Evolutionary conservation across 148 eudicot genomes (phyloP).

Genomic region (Rhododendron ferrugineum): DNA sequence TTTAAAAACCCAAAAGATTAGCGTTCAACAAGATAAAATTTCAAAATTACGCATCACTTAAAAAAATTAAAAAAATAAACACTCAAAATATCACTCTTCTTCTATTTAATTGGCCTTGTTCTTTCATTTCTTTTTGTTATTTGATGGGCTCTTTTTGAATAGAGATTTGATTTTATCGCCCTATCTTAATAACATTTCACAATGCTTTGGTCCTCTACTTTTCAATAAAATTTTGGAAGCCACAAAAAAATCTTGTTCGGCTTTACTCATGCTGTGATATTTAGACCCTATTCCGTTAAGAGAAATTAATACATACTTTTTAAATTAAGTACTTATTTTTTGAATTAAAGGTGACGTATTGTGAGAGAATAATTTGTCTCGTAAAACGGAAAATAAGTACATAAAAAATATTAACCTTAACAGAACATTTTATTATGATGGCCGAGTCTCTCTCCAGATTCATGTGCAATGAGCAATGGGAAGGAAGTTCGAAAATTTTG

Average conservation of each 20-base stretch:
- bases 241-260: no score
- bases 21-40: no score
- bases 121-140: neutral
- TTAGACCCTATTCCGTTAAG: no score
- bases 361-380: no score
- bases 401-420: no score
- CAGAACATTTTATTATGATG: no score
- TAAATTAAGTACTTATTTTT: no score
- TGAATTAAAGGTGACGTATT: no score
- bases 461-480: neutral
- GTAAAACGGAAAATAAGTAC: no score
- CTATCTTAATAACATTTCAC: neutral
- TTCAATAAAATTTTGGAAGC: neutral
- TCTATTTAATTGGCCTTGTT: no score
- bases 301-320: no score
- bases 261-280: neutral
- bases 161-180: neutral
- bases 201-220: neutral
- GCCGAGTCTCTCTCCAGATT: neutral
- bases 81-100: neutral
- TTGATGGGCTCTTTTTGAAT: neutral
- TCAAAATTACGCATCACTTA: neutral
- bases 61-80: neutral
- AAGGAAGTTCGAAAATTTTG: neutral
- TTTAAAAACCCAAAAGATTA: neutral